A percentile compares a stretch with the other conserved stretches of the same genome.
Evolutionary conservation across 768 basidiomycete genomes (phyloP).

Genomic region (Boletus eberwhitei): DNA sequence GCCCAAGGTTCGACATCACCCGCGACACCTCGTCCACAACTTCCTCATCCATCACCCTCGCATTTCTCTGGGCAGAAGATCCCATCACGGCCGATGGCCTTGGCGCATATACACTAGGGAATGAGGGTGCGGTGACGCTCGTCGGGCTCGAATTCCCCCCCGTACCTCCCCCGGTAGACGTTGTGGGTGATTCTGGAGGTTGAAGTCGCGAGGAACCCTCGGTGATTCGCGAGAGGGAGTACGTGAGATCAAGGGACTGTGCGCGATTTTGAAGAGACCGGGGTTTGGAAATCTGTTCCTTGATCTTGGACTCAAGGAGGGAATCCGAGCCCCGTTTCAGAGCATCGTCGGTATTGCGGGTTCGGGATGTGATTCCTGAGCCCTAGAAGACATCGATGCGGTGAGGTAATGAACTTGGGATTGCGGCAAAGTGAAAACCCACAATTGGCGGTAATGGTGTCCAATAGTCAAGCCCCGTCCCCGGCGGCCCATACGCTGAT

Average conservation of each 20-base stretch:
- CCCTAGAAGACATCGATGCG: constrained; percentile 41
- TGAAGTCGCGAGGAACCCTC: constrained; percentile 60
- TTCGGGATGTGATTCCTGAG: constrained; percentile 63
- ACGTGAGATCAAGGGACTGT: constrained; percentile 84
- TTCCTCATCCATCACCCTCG: constrained; percentile 47
- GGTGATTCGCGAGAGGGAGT: constrained; percentile 77
- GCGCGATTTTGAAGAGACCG: constrained; percentile 83
- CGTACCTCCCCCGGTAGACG: constrained; percentile 66
- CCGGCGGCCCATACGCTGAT: constrained; percentile 51
- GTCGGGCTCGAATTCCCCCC: constrained; percentile 78
- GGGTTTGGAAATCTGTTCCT: constrained; percentile 71
- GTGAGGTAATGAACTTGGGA: constrained; percentile 19
- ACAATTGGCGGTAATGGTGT: constrained; percentile 75
- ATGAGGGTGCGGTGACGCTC: constrained; percentile 73
- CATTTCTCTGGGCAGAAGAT: constrained; percentile 41
- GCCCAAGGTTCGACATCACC: constrained; percentile 72
- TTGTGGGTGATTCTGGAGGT: constrained; percentile 78
- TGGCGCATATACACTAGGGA: constrained; percentile 82
- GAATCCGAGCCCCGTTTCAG: constrained; percentile 83
- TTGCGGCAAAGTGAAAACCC: constrained; percentile 26
- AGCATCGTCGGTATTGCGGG: constrained; percentile 70
- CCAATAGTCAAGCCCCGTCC: constrained; percentile 66
- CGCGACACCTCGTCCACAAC: constrained; percentile 68
- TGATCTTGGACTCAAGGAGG: constrained; percentile 77
- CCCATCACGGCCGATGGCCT: constrained; percentile 48